phyloP scores from a whole-genome alignment of 108 stramenopile species.

The Skeletonema grethae region DNA sequence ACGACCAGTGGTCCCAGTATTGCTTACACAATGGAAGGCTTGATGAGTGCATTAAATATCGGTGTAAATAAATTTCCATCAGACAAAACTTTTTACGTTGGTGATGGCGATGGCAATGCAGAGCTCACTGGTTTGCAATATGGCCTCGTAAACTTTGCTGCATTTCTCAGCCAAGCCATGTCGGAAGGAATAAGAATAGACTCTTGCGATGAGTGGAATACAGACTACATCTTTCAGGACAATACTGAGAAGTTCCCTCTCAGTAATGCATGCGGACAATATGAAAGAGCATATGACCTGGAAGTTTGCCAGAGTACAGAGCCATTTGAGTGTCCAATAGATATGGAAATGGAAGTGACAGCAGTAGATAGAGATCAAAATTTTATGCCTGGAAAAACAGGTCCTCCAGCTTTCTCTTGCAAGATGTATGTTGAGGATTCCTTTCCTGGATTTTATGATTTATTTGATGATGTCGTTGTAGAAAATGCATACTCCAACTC shows the following conservation, averaged over 20 bases:
- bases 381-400: not conserved
- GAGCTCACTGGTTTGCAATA: slow-evolving; percentile 19
- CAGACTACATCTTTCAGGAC: slow-evolving; percentile 15
- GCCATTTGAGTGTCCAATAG: slow-evolving; percentile 22
- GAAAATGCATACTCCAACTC: slow-evolving; percentile 31
- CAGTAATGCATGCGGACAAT: slow-evolving; percentile 38
- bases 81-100: slow-evolving; percentile 28
- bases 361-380: slow-evolving; percentile 14
- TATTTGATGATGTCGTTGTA: slow-evolving; percentile 12
- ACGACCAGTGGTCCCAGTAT: slow-evolving; percentile 21
- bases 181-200: slow-evolving; percentile 39
- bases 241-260: slow-evolving; percentile 20
- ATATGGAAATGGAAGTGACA: slow-evolving; percentile 22
- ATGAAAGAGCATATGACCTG: slow-evolving; percentile 16
- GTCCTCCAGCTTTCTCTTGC: slow-evolving; percentile 31
- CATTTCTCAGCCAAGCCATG: slow-evolving; percentile 33
- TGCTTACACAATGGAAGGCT: slow-evolving; percentile 23
- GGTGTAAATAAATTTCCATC: slow-evolving; percentile 28
- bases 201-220: slow-evolving; percentile 40
- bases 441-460: slow-evolving; percentile 34
- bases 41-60: slow-evolving; percentile 22
- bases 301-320: slow-evolving; percentile 25
- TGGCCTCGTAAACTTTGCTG: slow-evolving; percentile 36
- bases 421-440: not conserved
- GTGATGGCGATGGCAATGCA: slow-evolving; percentile 1